Conservation (phyloP, 352 stramenopile species). For the Phytophthora sp. region DNA sequence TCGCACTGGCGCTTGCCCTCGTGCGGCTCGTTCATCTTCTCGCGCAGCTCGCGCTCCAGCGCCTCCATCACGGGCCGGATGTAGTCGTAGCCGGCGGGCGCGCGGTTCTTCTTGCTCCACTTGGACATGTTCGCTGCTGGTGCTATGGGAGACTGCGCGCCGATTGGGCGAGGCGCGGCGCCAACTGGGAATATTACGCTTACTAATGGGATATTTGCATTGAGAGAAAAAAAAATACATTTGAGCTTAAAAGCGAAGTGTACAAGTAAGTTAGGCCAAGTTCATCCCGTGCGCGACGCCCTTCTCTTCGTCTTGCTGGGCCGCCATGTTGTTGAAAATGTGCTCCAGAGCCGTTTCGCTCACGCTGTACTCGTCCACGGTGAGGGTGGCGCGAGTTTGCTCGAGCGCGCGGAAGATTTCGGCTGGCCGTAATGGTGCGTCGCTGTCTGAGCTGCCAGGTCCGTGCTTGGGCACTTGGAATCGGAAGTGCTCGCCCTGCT, state of each 20-base stretch:
- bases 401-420: conserved; percentile 81
- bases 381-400: conserved; percentile 49
- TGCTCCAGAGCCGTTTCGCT: conserved; percentile 91
- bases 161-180: no score
- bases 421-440: conserved; percentile 36
- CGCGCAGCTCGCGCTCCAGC: conserved; percentile 96
- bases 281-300: conserved; percentile 33
- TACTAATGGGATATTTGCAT: no score
- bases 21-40: conserved; percentile 98
- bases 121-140: no score
- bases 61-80: conserved; percentile 96
- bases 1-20: conserved; percentile 98
- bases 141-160: no score
- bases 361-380: conserved; percentile 87
- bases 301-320: conserved; percentile 70
- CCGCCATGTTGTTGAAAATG: conserved; percentile 92
- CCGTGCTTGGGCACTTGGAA: conserved; percentile 72
- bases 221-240: no score
- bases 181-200: no score
- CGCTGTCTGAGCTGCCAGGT: not conserved
- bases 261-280: no score
- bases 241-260: no score
- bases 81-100: conserved; percentile 94
- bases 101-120: conserved; percentile 86
- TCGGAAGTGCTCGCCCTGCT: conserved; percentile 72